These are phyloP conservation scores for Cyclostephanos tholiformis DNA, from an alignment of 108 stramenopile genomes.

Conservation along the genomic window DNA sequence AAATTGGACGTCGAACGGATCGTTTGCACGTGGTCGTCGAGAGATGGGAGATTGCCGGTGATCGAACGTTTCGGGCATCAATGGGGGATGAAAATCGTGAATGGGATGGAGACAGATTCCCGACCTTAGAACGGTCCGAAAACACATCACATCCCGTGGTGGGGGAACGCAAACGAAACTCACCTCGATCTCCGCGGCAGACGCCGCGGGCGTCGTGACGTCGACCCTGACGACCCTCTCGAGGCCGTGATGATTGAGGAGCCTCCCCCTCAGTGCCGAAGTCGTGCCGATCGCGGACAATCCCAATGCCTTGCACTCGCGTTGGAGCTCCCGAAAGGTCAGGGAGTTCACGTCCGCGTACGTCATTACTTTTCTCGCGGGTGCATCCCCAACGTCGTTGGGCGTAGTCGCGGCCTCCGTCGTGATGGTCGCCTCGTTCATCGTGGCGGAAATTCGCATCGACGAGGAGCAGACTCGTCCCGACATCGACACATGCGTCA, in stretches of 20 bases:
- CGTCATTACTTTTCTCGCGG: too few species aligned
- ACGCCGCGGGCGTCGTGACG: conserved; percentile 6
- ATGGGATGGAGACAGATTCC: too few species aligned
- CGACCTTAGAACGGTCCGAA: too few species aligned
- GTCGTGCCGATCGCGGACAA: conserved; percentile 70
- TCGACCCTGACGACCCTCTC: conserved; percentile 12
- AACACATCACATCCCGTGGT: too few species aligned
- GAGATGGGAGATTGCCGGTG: too few species aligned
- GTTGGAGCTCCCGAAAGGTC: conserved; percentile 67
- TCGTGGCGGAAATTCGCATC: conserved; percentile 7
- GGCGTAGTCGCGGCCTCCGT: neutral
- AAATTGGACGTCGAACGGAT: too few species aligned
- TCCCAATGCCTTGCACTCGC: conserved; percentile 58
- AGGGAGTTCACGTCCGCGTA: conserved; percentile 55
- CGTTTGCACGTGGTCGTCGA: too few species aligned
- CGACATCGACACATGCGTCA: neutral
- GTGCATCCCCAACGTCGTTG: too few species aligned
- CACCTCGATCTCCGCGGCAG: conserved; percentile 45
- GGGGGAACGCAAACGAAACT: conserved; percentile 1
- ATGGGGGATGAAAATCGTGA: too few species aligned
- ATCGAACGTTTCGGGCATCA: too few species aligned
- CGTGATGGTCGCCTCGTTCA: neutral
- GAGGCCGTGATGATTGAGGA: conserved; percentile 56
- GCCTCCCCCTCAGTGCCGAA: conserved; percentile 58
- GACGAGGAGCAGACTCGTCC: neutral